Evolutionary conservation across 495 filamentous ascomycete species (phyloP), one percentile per base, ranked within the genome.

Genomic region (Lichina pygmaea): DNA sequence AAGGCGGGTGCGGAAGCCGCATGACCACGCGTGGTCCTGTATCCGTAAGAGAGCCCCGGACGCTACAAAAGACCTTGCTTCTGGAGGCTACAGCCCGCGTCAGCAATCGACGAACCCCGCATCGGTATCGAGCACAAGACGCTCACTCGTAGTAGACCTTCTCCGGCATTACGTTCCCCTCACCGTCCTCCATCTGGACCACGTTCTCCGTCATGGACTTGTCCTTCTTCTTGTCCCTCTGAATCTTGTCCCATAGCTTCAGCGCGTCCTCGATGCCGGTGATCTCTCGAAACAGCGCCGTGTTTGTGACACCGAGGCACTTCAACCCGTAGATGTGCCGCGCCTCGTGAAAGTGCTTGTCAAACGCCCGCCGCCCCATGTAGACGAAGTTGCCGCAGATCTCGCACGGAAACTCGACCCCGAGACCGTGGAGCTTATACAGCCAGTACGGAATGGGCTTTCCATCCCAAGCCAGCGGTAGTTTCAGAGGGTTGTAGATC

Each of bases 381-480:
- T 97, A 97, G 43, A 94, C 84, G 55, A 80, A 93, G 60, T 94
- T 94, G 43, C 89, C 89, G 57, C 91, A 97, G 39, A 97, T 81
- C 54, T 95, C 86, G 62, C 89, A 97, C 4, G 77, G 68, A 51
- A 93, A 93, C 53, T 97, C 89, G 34, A 93, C 84, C 8, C 89
- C 89, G 8, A 97, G 66, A 10, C 89, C 89, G 55, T 97, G 89
- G 12, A 97, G 66, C 54, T 93, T 86, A 67, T 94, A 97, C 3
- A 97, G 72, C 89, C 89, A 97, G 65, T 86, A 95, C 11, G 89
- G 89, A 53, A 97, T 97, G 12, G 89, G 89, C 56, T 95, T 95
- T 34, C 91, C 86, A 52, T 97, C 89, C 89, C 89, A 97, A 6
- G 82, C 86, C 13, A 95, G 66, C 6, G 89, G 89, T 7, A 97